Percentiles rank a stretch among this genome's conserved stretches.
Evolutionary conservation across 805 yeast genomes (phyloP).

Genomic region (Cyberlindnera galapagoensis): DNA sequence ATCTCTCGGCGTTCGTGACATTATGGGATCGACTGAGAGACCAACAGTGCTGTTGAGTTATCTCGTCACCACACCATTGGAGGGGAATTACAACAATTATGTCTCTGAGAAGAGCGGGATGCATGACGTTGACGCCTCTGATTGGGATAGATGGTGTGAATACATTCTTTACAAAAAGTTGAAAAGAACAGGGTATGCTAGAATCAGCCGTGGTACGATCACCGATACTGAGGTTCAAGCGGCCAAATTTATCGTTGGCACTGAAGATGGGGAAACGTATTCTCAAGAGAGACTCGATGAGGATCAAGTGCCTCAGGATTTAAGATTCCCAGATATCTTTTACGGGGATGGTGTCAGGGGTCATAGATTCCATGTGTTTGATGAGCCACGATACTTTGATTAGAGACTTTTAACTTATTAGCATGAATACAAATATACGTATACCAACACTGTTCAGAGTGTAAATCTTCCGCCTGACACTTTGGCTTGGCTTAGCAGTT

Average conservation of each 20-base stretch:
- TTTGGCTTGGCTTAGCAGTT: too few relatives aligned
- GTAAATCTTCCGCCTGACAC: too few relatives aligned
- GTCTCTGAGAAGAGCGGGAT: conserved; percentile 80
- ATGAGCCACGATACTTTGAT: conserved; percentile 54
- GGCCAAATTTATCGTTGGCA: conserved; percentile 61
- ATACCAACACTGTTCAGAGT: too few relatives aligned
- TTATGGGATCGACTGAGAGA: conserved; percentile 76
- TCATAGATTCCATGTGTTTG: conserved; percentile 90
- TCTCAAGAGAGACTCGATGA: conserved; percentile 54
- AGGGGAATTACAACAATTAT: conserved; percentile 89
- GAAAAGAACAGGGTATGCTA: conserved; percentile 86
- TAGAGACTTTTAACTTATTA: conserved; percentile 1
- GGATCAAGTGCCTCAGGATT: conserved; percentile 46
- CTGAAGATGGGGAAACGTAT: conserved; percentile 32
- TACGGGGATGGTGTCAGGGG: conserved; percentile 91
- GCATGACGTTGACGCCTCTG: conserved; percentile 89
- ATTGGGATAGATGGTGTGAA: conserved; percentile 98
- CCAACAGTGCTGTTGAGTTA: conserved; percentile 89
- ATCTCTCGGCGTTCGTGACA: conserved; percentile 61
- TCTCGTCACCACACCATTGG: conserved; percentile 78
- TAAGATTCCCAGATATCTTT: conserved; percentile 73
- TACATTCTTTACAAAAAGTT: conserved; percentile 84
- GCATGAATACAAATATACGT: neutral
- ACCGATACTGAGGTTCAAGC: conserved; percentile 97
- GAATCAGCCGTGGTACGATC: conserved; percentile 86